phyloP scores from a whole-genome alignment of 2,329 filamentous ascomycete genomes.

The Dothidotthia symphoricarpi region DNA sequence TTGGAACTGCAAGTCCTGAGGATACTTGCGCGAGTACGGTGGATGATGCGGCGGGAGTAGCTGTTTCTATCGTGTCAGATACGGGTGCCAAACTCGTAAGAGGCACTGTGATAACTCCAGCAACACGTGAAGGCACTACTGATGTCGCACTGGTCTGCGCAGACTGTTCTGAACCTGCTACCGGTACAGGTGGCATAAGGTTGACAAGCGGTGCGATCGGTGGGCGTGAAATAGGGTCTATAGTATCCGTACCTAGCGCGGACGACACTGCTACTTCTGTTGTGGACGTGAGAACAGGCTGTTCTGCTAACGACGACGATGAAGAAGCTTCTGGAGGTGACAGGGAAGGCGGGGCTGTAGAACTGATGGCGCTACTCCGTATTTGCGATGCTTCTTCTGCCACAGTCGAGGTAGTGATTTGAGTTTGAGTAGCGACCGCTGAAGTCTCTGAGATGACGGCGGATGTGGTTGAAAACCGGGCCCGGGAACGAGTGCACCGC shows the following conservation, averaged over 20 bases:
- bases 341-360: slow-evolving; percentile 14
- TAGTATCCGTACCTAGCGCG: slow-evolving; percentile 36
- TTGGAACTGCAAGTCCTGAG: slow-evolving; percentile 5
- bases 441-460: slow-evolving; percentile 14
- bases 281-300: slow-evolving; percentile 18
- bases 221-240: slow-evolving; percentile 27
- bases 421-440: slow-evolving; percentile 19
- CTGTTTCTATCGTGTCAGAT: slow-evolving; percentile 33
- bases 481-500: slow-evolving; percentile 42
- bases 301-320: slow-evolving; percentile 14
- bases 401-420: slow-evolving; percentile 19
- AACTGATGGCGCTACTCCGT: slow-evolving; percentile 18
- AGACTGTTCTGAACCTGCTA: slow-evolving; percentile 12
- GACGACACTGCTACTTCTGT: slow-evolving; percentile 30
- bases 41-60: slow-evolving; percentile 14
- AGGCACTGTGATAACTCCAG: slow-evolving; percentile 5
- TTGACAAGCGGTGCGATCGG: slow-evolving; percentile 21
- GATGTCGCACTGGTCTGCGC: slow-evolving; percentile 9
- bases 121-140: slow-evolving; percentile 11
- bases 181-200: slow-evolving; percentile 18
- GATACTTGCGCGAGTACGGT: neutral
- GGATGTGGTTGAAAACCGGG: slow-evolving; percentile 31
- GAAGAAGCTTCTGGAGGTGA: slow-evolving; percentile 9
- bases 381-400: slow-evolving; percentile 22
- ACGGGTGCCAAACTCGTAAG: slow-evolving; percentile 20